phyloP scores from a whole-genome alignment of 495 filamentous ascomycete species.

The Xylaria flabelliformis region DNA sequence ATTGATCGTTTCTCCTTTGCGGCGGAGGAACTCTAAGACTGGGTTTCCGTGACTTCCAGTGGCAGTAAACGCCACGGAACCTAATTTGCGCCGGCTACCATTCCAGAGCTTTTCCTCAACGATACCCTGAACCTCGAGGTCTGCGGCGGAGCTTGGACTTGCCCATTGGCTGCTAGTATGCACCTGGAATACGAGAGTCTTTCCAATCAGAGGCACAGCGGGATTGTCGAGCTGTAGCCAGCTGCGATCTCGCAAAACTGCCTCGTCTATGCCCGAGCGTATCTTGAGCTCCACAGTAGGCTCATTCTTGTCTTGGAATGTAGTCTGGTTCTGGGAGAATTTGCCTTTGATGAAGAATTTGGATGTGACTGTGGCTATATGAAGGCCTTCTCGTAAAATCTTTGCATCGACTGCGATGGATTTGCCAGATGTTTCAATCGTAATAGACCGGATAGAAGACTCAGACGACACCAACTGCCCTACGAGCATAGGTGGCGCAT shows the following conservation, averaged over 20 bases:
- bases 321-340: slow-evolving; percentile 82
- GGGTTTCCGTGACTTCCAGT: slow-evolving; percentile 81
- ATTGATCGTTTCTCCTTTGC: slow-evolving; percentile 82
- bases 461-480: slow-evolving; percentile 81
- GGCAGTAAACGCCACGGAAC: slow-evolving; percentile 80
- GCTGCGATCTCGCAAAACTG: slow-evolving; percentile 81
- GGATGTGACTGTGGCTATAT: slow-evolving; percentile 85
- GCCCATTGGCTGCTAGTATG: slow-evolving; percentile 79
- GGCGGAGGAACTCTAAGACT: slow-evolving; percentile 81
- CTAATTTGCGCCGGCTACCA: slow-evolving; percentile 83
- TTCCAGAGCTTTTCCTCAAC: slow-evolving; percentile 83
- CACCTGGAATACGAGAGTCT: slow-evolving; percentile 83
- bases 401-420: slow-evolving; percentile 90
- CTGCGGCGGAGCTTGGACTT: slow-evolving; percentile 78
- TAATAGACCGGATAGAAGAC: slow-evolving; percentile 82
- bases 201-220: slow-evolving; percentile 68
- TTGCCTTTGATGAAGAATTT: slow-evolving; percentile 84
- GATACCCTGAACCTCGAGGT: slow-evolving; percentile 78
- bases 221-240: slow-evolving; percentile 72
- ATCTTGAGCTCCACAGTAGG: slow-evolving; percentile 81
- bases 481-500: slow-evolving; percentile 79
- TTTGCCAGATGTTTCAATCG: slow-evolving; percentile 87
- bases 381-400: slow-evolving; percentile 71
- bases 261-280: slow-evolving; percentile 74
- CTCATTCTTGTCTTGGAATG: slow-evolving; percentile 84